Conservation (phyloP, 2,329 filamentous ascomycete genomes). For the Fusarium begoniae region DNA sequence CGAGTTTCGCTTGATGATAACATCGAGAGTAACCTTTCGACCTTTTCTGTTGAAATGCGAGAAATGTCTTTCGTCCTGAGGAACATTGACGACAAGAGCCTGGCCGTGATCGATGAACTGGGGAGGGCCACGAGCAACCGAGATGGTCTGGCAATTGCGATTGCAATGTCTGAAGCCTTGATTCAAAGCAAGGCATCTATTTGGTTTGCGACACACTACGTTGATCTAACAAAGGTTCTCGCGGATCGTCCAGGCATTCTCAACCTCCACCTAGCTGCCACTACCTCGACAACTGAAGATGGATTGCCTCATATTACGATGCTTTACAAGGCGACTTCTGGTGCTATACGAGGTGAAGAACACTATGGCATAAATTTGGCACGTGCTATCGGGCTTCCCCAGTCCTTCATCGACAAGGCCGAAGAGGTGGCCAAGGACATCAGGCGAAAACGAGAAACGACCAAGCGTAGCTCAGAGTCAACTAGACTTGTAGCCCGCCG, state of each 20-base stretch:
- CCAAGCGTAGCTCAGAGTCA: constrained; percentile 66
- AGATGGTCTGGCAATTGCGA: constrained; percentile 88
- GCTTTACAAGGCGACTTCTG: constrained; percentile 84
- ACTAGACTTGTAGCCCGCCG: constrained; percentile 70
- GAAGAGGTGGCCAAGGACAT: constrained; percentile 72
- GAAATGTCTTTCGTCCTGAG: constrained; percentile 92
- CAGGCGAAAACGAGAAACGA: constrained; percentile 64
- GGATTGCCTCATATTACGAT: constrained; percentile 76
- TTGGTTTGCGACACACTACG: constrained; percentile 96
- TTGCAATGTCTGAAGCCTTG: constrained; percentile 89
- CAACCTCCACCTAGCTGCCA: constrained; percentile 82
- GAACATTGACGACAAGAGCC: constrained; percentile 79
- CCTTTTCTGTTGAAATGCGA: constrained; percentile 93
- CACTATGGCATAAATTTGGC: constrained; percentile 90
- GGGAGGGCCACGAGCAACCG: constrained; percentile 89
- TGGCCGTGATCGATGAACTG: constrained; percentile 90
- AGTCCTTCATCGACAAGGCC: constrained; percentile 72
- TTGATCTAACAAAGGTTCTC: constrained; percentile 80
- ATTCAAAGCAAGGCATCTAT: constrained; percentile 81
- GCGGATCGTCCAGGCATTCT: constrained; percentile 79
- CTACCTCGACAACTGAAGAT: constrained; percentile 62
- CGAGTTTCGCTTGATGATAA: constrained; percentile 87
- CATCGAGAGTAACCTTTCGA: constrained; percentile 90
- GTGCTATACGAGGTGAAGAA: constrained; percentile 69
- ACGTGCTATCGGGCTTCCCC: constrained; percentile 76